Evolutionary conservation across 306 rosid species (phyloP).

Genomic region (Echinosophora koreensis): DNA sequence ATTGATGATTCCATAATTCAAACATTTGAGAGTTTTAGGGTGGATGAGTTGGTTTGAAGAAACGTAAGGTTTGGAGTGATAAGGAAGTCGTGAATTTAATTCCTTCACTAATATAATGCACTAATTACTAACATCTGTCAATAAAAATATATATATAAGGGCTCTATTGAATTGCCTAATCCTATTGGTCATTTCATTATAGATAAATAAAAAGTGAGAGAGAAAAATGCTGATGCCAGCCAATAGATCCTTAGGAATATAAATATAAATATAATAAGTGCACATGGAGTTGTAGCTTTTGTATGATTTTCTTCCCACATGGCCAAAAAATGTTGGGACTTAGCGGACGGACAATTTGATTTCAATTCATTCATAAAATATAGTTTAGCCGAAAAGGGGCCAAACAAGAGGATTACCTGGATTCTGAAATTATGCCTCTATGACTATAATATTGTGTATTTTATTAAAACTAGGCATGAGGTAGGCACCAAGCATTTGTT

Average conservation of each 20-base stretch:
- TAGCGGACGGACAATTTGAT: constrained; percentile 14
- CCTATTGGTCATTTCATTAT: background rate
- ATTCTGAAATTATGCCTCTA: constrained; percentile 10
- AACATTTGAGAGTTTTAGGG: no score
- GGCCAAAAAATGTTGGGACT: constrained; percentile 12
- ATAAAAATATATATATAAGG: no score
- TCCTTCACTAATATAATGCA: no score
- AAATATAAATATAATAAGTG: background rate
- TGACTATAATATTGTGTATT: background rate
- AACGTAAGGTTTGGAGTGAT: no score
- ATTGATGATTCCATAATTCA: no score
- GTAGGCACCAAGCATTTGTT: background rate
- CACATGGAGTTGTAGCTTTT: constrained; percentile 2
- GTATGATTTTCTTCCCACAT: background rate
- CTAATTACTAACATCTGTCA: no score
- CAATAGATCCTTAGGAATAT: background rate
- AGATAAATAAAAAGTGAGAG: background rate
- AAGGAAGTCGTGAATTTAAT: no score
- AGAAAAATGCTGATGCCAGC: background rate
- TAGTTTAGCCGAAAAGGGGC: background rate
- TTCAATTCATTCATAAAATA: background rate
- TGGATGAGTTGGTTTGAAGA: no score
- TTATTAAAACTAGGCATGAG: background rate
- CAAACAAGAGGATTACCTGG: constrained; percentile 14
- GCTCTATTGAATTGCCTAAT: background rate